Percentiles rank a stretch among this genome's conserved stretches.
Evolutionary conservation across 495 filamentous ascomycete species (phyloP).

Genomic region (Hypoxylon intermedium): DNA sequence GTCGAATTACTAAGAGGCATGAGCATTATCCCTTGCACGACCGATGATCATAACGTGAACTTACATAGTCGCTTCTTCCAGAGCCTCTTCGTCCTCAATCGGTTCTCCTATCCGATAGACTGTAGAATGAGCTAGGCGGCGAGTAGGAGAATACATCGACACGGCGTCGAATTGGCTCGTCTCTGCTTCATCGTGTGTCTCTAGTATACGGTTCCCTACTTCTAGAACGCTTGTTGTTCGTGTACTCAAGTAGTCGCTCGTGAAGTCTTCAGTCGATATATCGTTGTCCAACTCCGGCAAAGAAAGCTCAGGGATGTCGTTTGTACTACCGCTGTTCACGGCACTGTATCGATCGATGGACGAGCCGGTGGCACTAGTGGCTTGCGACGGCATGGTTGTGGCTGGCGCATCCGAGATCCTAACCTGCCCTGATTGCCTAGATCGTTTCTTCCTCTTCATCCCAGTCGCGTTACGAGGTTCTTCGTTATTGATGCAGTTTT

Average conservation of each 20-base stretch:
- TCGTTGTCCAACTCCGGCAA: constrained; percentile 42
- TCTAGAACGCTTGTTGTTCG: constrained; percentile 36
- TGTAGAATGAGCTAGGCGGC: constrained; percentile 43
- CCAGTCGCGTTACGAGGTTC: constrained; percentile 6
- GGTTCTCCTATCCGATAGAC: constrained; percentile 37
- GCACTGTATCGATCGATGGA: constrained; percentile 31
- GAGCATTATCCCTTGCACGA: constrained; percentile 2
- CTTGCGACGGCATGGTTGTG: constrained; percentile 38
- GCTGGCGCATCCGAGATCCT: constrained; percentile 20
- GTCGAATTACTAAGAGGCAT: constrained; percentile 48
- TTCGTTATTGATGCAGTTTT: constrained; percentile 9
- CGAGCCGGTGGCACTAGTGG: constrained; percentile 35
- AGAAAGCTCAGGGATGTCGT: constrained; percentile 32
- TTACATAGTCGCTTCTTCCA: constrained; percentile 57
- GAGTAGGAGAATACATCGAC: constrained; percentile 43
- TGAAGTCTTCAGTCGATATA: constrained; percentile 42
- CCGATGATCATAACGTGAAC: constrained; percentile 6
- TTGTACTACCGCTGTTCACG: constrained; percentile 20
- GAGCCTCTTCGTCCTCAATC: constrained; percentile 40
- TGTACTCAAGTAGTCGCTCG: constrained; percentile 41
- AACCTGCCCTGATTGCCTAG: constrained; percentile 15
- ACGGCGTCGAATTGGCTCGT: constrained; percentile 33
- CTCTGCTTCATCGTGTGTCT: constrained; percentile 30
- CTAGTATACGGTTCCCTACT: constrained; percentile 24
- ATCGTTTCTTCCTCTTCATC: constrained; percentile 32